Percentiles rank a stretch among this genome's conserved stretches.
Conservation (phyloP, 495 filamentous ascomycete genomes). For the Sabuloglossum arenarium region DNA sequence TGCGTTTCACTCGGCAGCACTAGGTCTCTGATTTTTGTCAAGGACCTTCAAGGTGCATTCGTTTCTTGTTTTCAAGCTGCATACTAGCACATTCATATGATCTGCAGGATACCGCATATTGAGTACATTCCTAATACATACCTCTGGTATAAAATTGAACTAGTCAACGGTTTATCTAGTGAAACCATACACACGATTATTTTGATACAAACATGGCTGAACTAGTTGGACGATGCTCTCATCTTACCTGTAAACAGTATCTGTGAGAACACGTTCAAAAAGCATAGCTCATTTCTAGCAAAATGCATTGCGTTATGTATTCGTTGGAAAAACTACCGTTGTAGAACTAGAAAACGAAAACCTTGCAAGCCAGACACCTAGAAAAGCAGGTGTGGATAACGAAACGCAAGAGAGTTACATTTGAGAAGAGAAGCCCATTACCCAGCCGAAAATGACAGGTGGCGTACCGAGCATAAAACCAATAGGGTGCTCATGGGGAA, state of each 20-base stretch:
- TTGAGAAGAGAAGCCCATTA: background rate
- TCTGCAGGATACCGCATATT: no score
- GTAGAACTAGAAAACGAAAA: background rate
- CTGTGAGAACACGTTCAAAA: no score
- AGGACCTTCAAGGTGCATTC: no score
- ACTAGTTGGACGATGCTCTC: background rate
- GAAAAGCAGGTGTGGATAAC: background rate
- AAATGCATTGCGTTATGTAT: background rate
- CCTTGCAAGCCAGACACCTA: background rate
- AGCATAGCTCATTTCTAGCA: background rate
- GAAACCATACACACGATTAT: no score
- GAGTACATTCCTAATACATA: no score
- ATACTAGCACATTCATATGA: no score
- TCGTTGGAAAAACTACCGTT: background rate
- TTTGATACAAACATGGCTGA: no score
- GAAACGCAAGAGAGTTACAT: background rate
- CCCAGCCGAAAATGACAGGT: background rate
- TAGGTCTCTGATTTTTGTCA: no score
- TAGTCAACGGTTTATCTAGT: no score
- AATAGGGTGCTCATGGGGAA: background rate
- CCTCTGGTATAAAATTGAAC: no score
- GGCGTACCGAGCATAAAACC: background rate
- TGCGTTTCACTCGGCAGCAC: no score
- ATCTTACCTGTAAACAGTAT: background rate
- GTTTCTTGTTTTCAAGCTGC: no score